Evolutionary conservation across 2,329 filamentous ascomycete genomes (phyloP).

Genomic region (Monosporascus sp.): DNA sequence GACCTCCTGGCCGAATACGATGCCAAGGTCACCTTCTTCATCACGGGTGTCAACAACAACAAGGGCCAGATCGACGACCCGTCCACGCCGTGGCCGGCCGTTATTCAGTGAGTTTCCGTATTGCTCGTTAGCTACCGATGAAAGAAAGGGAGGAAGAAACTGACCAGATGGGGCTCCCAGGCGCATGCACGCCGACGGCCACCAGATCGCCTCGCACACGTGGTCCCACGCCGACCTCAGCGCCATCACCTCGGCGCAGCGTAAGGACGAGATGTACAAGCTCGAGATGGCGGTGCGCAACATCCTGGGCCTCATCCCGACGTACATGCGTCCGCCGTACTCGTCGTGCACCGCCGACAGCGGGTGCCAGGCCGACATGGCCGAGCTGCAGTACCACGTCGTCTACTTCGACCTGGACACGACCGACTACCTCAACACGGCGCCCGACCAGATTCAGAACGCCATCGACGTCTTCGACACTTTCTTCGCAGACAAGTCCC

Average conservation of each 20-base stretch:
- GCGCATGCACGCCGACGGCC: conserved; percentile 47
- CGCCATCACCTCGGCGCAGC: conserved; percentile 34
- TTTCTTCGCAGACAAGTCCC: conserved; percentile 31
- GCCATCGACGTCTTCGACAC: conserved; percentile 43
- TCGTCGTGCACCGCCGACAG: conserved; percentile 34
- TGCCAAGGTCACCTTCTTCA: conserved; percentile 64
- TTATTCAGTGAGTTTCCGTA: conserved; percentile 34
- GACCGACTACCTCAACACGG: conserved; percentile 52
- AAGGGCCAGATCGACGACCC: conserved; percentile 51
- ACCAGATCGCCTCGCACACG: conserved; percentile 56
- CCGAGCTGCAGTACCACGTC: conserved; percentile 47
- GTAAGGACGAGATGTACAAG: conserved; percentile 44
- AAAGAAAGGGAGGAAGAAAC: conserved; percentile 1
- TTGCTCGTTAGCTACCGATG: conserved; percentile 27
- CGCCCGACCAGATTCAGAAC: conserved; percentile 37
- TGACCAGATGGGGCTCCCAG: conserved; percentile 2
- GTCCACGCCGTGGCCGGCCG: conserved; percentile 37
- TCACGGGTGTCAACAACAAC: conserved; percentile 52
- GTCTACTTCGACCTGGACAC: conserved; percentile 55
- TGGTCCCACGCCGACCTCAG: conserved; percentile 47
- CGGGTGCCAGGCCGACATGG: conserved; percentile 27
- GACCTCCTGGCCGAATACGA: conserved; percentile 53
- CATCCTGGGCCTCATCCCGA: conserved; percentile 49
- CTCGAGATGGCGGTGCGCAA: conserved; percentile 51
- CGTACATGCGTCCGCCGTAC: conserved; percentile 44